Evolutionary conservation across 371 early-diverging fungal species (phyloP).

Genomic region (Mortierella sp.): DNA sequence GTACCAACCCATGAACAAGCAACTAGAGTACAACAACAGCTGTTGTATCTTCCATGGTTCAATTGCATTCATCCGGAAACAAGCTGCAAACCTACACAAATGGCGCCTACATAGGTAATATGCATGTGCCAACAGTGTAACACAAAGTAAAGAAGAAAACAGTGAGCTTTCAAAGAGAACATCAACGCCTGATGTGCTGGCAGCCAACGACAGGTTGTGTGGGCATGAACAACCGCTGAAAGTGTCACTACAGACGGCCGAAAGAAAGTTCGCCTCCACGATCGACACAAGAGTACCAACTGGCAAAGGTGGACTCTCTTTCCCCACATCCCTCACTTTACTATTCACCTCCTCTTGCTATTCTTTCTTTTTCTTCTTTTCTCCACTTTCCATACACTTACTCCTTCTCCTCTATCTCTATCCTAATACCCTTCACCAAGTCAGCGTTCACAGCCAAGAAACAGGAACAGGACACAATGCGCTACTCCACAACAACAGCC

Average conservation of each 20-base stretch:
- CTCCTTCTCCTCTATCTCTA: not conserved
- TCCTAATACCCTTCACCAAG: not conserved
- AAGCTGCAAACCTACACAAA: not conserved
- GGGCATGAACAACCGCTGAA: not conserved
- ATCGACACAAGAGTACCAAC: not conserved
- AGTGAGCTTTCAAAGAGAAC: conserved; percentile 5
- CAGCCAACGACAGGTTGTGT: conserved; percentile 27
- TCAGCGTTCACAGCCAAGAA: not conserved
- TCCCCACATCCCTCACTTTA: conserved; percentile 5
- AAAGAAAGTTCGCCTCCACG: not conserved
- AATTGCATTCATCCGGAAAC: not conserved
- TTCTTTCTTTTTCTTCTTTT: not conserved
- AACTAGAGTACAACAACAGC: not conserved
- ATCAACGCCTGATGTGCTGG: conserved; percentile 28
- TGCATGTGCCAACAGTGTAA: not conserved
- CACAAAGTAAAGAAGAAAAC: not conserved
- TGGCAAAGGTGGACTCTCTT: not conserved
- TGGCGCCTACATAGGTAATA: not conserved
- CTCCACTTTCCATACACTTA: too few species aligned
- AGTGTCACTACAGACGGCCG: conserved; percentile 1
- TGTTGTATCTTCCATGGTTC: not conserved
- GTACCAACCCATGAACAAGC: not conserved
- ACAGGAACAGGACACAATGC: conserved; percentile 13
- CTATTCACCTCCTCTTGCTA: not conserved
- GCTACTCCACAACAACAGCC: conserved; percentile 11